Conservation (phyloP, 2,329 filamentous ascomycete species). For the Phyllosticta capitalensis region DNA sequence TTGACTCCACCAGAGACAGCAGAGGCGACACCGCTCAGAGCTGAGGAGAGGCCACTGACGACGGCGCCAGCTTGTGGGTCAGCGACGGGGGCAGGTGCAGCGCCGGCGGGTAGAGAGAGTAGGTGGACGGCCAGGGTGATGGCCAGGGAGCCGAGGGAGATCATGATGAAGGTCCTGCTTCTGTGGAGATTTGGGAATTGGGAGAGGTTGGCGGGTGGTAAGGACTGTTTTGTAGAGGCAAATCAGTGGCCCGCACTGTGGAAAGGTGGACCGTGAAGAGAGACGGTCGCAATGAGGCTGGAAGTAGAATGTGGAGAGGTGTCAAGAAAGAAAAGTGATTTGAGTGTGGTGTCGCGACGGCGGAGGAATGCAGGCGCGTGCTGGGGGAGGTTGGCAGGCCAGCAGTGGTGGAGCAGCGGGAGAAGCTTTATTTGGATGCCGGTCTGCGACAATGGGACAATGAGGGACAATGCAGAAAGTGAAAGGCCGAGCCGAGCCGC, state of each 20-base stretch:
- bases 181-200: neutral
- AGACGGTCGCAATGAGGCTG: slow-evolving; percentile 5
- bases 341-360: neutral
- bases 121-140: slow-evolving; percentile 28
- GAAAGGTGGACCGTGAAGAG: neutral
- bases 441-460: neutral
- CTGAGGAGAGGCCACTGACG: slow-evolving; percentile 13
- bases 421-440: neutral
- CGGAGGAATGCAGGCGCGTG: neutral
- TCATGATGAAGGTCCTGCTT: slow-evolving; percentile 24
- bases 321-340: slow-evolving; percentile 3
- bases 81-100: slow-evolving; percentile 13
- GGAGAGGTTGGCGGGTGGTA: slow-evolving; percentile 3
- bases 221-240: slow-evolving; percentile 5
- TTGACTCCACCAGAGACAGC: slow-evolving; percentile 16
- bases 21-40: slow-evolving; percentile 15
- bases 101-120: slow-evolving; percentile 17
- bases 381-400: slow-evolving; percentile 3
- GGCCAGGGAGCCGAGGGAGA: slow-evolving; percentile 28
- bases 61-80: slow-evolving; percentile 9
- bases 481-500: neutral
- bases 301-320: slow-evolving; percentile 4
- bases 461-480: slow-evolving; percentile 6
- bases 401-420: neutral
- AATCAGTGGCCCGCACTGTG: slow-evolving; percentile 11